Evolutionary conservation across 2,329 filamentous ascomycete genomes (phyloP), one percentile per base, ranked within the genome.

Genomic region (Sphaerulina vaccinii): DNA sequence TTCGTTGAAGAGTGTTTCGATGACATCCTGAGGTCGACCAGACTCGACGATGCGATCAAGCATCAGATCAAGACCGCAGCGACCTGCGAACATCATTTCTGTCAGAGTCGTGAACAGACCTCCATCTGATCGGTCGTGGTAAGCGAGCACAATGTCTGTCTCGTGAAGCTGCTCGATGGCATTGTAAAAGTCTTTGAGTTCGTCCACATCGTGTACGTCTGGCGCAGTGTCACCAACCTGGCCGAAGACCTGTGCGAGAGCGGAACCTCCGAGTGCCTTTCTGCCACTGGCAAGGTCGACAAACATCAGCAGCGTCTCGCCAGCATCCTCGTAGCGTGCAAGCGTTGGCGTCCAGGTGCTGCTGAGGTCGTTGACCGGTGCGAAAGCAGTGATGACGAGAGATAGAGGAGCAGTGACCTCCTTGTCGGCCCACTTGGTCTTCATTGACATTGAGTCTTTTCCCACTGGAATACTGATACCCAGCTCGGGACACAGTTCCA

Each of bases 361-460:
- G 59, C 84, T 80, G 48, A 91, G 85, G 68, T 95, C 83, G 48
- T 87, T 81, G 2, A 96, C 91, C 1, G 90, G 82, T 1, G 87
- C 86, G 65, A 97, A 96, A 1, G 93, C 89, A 4, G 93, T 90
- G 62, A 97, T 90, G 49, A 96, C 85, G 5, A 95, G 80, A 1
- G 92, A 95, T 62, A 97, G 82, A 1, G 93, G 93, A 3, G 93
- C 89, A 32, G 90, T 96, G 43, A 97, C 92, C 60, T 91, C 91
- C 74, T 88, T 93, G 11, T 79, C 73, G 66, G 84, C 87, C 93
- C 93, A 97, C 50, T 90, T 90, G 65, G 95, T 92, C 78, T 96
- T 96, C 93, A 99, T 97, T 2, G 91, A 96, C 72, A 95, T 96
- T 0, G 92, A 97, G 70, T 99, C 93, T 73, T 99, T 97, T 49